phyloP scores from a whole-genome alignment of 495 filamentous ascomycete genomes.

The Coniosporium apollinis region DNA sequence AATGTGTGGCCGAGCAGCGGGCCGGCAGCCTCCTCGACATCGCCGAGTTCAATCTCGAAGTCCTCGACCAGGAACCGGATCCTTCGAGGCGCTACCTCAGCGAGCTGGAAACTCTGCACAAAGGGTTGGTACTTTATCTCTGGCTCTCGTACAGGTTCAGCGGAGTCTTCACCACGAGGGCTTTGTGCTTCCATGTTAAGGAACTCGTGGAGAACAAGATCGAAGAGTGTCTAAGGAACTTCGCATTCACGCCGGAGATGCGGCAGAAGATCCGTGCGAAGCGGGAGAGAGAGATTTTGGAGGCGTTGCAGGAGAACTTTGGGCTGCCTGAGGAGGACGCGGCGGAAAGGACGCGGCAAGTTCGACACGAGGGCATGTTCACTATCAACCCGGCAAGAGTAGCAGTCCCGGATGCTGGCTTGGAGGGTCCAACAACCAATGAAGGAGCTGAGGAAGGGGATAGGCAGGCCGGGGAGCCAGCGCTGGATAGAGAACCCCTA shows the following conservation, averaged over 20 bases:
- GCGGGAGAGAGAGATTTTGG: constrained; percentile 4
- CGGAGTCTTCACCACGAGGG: constrained; percentile 64
- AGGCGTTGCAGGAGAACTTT: neutral
- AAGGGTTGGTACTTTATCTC: constrained; percentile 63
- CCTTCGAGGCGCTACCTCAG: constrained; percentile 36
- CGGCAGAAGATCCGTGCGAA: constrained; percentile 9
- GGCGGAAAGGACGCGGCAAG: too few relatives aligned
- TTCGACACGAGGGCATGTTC: too few relatives aligned
- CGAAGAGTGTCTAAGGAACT: constrained; percentile 41
- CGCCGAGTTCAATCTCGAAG: constrained; percentile 25
- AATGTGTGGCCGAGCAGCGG: constrained; percentile 45
- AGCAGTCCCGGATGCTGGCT: too few relatives aligned
- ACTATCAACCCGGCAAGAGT: too few relatives aligned
- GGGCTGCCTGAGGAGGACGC: too few relatives aligned
- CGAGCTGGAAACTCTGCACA: constrained; percentile 61
- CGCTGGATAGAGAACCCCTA: too few relatives aligned
- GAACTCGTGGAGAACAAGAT: constrained; percentile 62
- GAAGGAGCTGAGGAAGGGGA: too few relatives aligned
- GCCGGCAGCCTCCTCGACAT: constrained; percentile 49
- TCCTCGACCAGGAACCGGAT: constrained; percentile 18
- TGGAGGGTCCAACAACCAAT: too few relatives aligned
- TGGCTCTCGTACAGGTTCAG: constrained; percentile 64
- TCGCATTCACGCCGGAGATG: constrained; percentile 8
- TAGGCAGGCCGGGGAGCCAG: too few relatives aligned
- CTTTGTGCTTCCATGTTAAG: constrained; percentile 68